Evolutionary conservation across 352 stramenopile genomes (phyloP).

Genomic region (Halophytophthora polymorphica): DNA sequence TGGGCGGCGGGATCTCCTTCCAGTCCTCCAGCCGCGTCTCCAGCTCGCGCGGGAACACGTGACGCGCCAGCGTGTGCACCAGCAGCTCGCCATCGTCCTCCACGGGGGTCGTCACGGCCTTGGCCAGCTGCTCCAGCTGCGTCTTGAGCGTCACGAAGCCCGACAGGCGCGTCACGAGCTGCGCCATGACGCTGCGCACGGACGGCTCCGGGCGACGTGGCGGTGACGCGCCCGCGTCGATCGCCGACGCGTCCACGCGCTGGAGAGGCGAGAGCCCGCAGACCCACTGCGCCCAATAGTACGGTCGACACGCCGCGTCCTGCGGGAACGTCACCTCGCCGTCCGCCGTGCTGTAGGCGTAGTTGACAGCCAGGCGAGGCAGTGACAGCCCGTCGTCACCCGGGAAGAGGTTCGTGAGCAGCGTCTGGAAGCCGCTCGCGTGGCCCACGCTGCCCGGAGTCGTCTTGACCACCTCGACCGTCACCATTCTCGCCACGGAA

Average conservation of each 20-base stretch:
- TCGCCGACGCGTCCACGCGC: slow-evolving; percentile 19
- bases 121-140: slow-evolving; percentile 41
- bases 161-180: slow-evolving; percentile 60
- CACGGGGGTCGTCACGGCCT: slow-evolving; percentile 5
- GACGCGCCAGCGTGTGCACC: slow-evolving; percentile 33
- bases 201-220: slow-evolving; percentile 58
- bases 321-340: slow-evolving; percentile 47
- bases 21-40: slow-evolving; percentile 54
- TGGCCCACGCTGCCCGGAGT: slow-evolving; percentile 15
- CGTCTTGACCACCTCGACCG: slow-evolving; percentile 45
- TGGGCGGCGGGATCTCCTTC: slow-evolving; percentile 38
- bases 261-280: slow-evolving; percentile 54
- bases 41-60: slow-evolving; percentile 39
- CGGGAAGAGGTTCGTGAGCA: slow-evolving; percentile 66
- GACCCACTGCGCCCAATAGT: slow-evolving; percentile 77
- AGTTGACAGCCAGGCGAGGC: slow-evolving; percentile 41
- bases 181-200: slow-evolving; percentile 57
- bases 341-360: slow-evolving; percentile 28
- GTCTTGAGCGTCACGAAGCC: slow-evolving; percentile 37
- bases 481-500: slow-evolving; percentile 46
- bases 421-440: slow-evolving; percentile 15
- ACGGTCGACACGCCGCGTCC: slow-evolving; percentile 41
- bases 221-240: slow-evolving; percentile 5
- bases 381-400: slow-evolving; percentile 47
- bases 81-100: slow-evolving; percentile 12